Base-by-base conservation (phyloP, 1,284 basidiomycete genomes). In the Pseudozyma tsukubaensis region DNA sequence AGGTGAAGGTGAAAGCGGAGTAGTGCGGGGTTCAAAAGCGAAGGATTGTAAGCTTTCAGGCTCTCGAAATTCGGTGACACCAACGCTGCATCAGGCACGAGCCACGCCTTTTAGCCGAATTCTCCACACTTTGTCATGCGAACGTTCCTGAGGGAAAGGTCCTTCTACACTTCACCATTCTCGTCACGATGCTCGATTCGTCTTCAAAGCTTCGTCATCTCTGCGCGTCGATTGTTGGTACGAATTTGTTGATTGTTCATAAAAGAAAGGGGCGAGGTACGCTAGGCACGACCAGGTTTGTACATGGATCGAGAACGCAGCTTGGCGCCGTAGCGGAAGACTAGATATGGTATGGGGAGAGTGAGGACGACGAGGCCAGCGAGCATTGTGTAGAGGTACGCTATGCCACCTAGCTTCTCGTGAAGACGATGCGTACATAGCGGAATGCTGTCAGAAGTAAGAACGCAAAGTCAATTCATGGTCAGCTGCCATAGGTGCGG, bases 351-450 rank as follows among this genome's bases (percentile, higher is more conserved):
- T 0, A 68, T 51, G 3, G 71, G 65, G 7, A 51, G 44, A 8
- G 65, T 62, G 21, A 73, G 43, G 35, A 69, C 11, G 44, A 64
- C 60, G 13, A 73, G 59, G 13, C 58, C 65, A 4, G 58, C 71
- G 11, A 73, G 61, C 61, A 62, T 50, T 3, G 71, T 73, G 55
- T 69, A 68, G 10, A 69, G 60, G 21, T 57, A 61, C 5, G 47
- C 54, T 13, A 73, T 57, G 32, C 71, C 71, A 2, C 65, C 71
- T 7, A 73, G 71, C 65, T 60, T 63, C 10, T 68, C 58, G 54
- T 60, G 58, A 50, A 73, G 47, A 10, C 50, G 50, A 40, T 68
- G 61, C 11, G 64, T 68, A 43, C 37, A 52, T 12, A 73, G 51
- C 2, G 71, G 71, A 18, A 73, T 59, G 12, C 65, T 68, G 50